Evolutionary conservation across 495 filamentous ascomycete species (phyloP).

Genomic region (Annulohypoxylon maeteangense): DNA sequence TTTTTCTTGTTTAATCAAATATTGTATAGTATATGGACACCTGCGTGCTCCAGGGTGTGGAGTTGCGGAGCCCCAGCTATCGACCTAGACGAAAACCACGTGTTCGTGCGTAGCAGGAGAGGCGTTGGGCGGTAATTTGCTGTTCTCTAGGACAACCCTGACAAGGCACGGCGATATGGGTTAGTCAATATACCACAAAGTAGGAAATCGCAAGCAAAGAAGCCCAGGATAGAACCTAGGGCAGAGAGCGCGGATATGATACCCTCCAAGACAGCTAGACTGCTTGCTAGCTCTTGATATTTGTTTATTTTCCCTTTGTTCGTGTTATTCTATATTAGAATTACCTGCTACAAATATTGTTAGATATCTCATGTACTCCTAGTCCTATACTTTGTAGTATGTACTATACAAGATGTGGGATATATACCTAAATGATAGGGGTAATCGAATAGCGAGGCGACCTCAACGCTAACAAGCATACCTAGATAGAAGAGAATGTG

Average conservation of each 20-base stretch:
- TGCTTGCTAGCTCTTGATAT: constrained; percentile 7
- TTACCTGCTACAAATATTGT: not conserved
- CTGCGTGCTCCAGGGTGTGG: not conserved
- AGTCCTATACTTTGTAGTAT: not conserved
- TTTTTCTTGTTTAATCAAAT: not conserved
- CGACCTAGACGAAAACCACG: not conserved
- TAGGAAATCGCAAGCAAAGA: constrained; percentile 12
- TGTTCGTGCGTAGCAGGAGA: not conserved
- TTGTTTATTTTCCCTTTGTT: constrained; percentile 12
- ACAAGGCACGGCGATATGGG: not conserved
- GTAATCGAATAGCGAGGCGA: not conserved
- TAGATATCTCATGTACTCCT: not conserved
- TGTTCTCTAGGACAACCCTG: not conserved
- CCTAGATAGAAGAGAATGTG: not conserved
- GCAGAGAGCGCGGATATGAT: constrained; percentile 34
- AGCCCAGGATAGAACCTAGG: constrained; percentile 17
- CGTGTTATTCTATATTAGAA: constrained; percentile 8
- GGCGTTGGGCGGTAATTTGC: not conserved
- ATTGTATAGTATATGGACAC: constrained; percentile 2
- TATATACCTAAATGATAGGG: not conserved
- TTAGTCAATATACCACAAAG: not conserved
- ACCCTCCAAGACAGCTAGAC: constrained; percentile 24
- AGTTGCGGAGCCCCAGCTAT: not conserved
- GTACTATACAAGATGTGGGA: not conserved
- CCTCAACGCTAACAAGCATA: not conserved